Evolutionary conservation across 768 basidiomycete genomes (phyloP).

Genomic region (Phaffia tasmanica): DNA sequence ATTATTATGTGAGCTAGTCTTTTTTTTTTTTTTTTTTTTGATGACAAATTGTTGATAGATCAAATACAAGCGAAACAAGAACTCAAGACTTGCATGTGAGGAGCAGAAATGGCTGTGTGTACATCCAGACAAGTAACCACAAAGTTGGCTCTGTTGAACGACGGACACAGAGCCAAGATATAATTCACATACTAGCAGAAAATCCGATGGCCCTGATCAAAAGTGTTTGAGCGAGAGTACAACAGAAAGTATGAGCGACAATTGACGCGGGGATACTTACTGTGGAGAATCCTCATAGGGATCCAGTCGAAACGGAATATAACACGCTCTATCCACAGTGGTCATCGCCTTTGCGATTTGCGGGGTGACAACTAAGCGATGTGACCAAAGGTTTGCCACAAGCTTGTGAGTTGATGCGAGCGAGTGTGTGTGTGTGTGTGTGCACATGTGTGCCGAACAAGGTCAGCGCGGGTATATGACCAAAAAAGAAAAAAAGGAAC

Average conservation of each 20-base stretch:
- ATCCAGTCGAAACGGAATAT: constrained; percentile 44
- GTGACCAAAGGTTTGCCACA: no score
- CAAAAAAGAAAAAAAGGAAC: no score
- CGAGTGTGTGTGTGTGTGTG: no score
- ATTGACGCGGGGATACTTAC: constrained; percentile 37
- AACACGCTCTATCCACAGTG: constrained; percentile 58
- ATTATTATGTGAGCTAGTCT: no score
- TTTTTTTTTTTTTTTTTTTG: no score
- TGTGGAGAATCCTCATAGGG: constrained; percentile 74
- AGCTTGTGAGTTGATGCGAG: no score
- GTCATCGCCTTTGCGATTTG: constrained; percentile 51
- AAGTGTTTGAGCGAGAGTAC: neutral
- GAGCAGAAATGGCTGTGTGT: constrained; percentile 63
- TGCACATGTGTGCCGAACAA: no score
- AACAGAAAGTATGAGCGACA: neutral
- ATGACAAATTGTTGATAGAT: no score
- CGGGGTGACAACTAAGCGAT: neutral
- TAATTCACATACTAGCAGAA: constrained; percentile 47
- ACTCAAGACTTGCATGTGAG: constrained; percentile 64
- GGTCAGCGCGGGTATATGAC: no score
- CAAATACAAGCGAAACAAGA: neutral
- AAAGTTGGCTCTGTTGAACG: no score
- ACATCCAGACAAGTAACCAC: no score
- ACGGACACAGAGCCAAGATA: no score
- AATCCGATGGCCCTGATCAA: constrained; percentile 56